Base-by-base conservation (phyloP, 1,284 basidiomycete species). In the Leucoagaricus sp. region DNA sequence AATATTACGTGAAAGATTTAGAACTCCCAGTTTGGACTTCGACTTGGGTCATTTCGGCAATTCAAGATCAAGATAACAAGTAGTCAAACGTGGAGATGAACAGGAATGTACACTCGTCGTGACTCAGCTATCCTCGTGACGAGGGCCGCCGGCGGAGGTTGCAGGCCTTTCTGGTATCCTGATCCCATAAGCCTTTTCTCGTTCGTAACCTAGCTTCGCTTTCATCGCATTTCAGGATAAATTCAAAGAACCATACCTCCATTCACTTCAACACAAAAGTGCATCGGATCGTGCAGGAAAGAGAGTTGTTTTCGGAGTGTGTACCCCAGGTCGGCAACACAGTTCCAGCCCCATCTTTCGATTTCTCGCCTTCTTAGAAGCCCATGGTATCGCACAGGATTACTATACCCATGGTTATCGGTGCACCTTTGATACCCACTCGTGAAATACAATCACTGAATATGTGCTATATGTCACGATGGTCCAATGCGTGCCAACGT, bases 11-110 rank as follows among this genome's bases (percentile, higher is more conserved):
- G 2, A 77, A 85, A 40, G 68, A 79, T 0, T 73, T 89, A 63
- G 86, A 89, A 62, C 67, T 89, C 40, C 82, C 86, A 67, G 75
- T 85, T 23, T 89, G 87, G 87, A 83, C 81, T 1, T 50, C 49
- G 4, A 8, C 49, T 28, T 19, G 5, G 13, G 57, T 89, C 83
- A 85, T 64, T 73, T 31, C 79, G 87, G 10, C 77, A 71, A 9
- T 74, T 86, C 17, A 63, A 73, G 54, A 72, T 33, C 26, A 72
- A 21, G 67, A 61, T 15, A 67, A 75, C 15, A 77, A 75, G 59
- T 89, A 85, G 73, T 88, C 15, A 64, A 75, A 53, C 73, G 60
- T 10, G 57, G 53, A 2, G 76, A 79, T 50, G 79, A 75, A 2
- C 63, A 69, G 2, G 70, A 76, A 40, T 75, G 81, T 6, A 66